Conservation (phyloP, 176 grass and related monocot species). For the Coix lacrymajobi region DNA sequence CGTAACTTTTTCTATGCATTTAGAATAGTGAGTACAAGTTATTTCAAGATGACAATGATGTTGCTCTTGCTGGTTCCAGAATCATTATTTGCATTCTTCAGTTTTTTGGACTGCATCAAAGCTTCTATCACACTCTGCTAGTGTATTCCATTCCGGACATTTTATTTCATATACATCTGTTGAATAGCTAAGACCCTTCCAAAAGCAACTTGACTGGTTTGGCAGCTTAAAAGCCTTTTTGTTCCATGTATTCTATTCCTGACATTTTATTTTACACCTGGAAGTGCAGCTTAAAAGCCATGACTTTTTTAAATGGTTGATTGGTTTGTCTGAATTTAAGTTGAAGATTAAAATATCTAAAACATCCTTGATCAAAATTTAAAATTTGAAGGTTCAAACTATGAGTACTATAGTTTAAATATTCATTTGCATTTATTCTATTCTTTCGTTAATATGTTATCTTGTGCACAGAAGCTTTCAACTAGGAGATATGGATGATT, state of each 20-base stretch:
- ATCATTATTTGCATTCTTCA: neutral
- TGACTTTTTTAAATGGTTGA: neutral
- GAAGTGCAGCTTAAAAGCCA: neutral
- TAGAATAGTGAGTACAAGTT: neutral
- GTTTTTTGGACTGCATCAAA: constrained; percentile 1
- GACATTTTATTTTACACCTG: neutral
- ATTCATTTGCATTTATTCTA: neutral
- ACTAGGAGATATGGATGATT: constrained; percentile 25
- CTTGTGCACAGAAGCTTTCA: constrained; percentile 13
- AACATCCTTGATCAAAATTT: neutral
- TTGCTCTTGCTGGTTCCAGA: neutral
- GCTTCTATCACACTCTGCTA: neutral
- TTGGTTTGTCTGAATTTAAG: neutral
- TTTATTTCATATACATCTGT: neutral
- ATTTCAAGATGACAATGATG: constrained; percentile 10
- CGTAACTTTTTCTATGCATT: neutral
- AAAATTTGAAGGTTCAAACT: neutral
- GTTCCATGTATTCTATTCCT: neutral
- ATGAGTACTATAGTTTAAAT: neutral
- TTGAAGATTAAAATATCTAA: neutral
- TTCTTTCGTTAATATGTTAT: neutral
- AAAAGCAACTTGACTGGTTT: neutral
- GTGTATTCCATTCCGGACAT: neutral
- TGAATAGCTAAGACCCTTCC: neutral
- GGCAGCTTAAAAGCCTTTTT: neutral